Conservation (phyloP, 345 rosid genomes). For the Brassica carinata region DNA sequence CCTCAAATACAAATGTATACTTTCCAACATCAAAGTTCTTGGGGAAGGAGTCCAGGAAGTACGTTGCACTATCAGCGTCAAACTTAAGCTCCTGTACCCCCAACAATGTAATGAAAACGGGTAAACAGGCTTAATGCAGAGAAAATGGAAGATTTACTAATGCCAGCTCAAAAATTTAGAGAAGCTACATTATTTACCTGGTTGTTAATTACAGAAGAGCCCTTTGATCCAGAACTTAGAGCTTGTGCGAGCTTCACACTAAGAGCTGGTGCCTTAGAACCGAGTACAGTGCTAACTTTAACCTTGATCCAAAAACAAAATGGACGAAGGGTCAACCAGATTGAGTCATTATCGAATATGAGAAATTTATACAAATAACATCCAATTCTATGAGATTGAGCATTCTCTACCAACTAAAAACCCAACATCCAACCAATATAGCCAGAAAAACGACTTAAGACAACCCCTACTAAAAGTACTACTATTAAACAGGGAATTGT, state of each 20-base stretch:
- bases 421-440: background rate
- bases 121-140: background rate
- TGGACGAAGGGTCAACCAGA: background rate
- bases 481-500: constrained; percentile 9
- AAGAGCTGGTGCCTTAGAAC: constrained; percentile 81
- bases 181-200: constrained; percentile 51
- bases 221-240: constrained; percentile 53
- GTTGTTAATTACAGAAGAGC: constrained; percentile 58
- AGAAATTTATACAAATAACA: background rate
- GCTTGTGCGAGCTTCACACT: constrained; percentile 69
- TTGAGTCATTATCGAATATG: background rate
- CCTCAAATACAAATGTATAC: constrained; percentile 85
- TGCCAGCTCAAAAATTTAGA: constrained; percentile 3
- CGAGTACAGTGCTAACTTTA: constrained; percentile 79
- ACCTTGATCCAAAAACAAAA: constrained; percentile 49
- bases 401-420: background rate
- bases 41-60: constrained; percentile 61
- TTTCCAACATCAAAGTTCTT: constrained; percentile 74
- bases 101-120: constrained; percentile 21
- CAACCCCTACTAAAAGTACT: background rate
- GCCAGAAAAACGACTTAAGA: constrained; percentile 8
- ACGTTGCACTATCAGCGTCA: constrained; percentile 52
- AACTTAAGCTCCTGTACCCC: constrained; percentile 72
- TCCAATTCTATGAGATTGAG: constrained; percentile 2
- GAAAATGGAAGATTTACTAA: constrained; percentile 9